Conservation (phyloP, 208 protist species). For the Trichomonas gallinae region DNA sequence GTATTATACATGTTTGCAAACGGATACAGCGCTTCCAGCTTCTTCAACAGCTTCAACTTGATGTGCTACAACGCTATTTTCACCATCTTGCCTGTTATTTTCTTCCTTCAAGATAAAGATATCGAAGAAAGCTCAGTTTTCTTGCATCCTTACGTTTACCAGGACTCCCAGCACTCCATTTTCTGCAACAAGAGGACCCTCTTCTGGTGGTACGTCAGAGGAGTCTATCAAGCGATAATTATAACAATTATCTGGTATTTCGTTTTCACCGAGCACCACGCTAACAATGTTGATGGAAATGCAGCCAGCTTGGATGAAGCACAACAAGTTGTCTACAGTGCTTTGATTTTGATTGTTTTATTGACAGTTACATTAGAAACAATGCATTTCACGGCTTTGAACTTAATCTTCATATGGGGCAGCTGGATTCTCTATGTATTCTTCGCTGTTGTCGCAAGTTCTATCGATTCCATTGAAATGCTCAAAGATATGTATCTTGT, state of each 20-base stretch:
- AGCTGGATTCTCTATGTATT: background rate
- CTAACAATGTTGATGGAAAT: background rate
- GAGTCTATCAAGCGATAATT: background rate
- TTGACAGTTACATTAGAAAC: background rate
- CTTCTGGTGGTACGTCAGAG: background rate
- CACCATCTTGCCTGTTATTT: slow-evolving; percentile 17
- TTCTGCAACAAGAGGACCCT: background rate
- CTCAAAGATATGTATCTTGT: background rate
- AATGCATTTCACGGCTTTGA: background rate
- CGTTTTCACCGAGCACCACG: background rate
- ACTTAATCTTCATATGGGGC: slow-evolving; percentile 7
- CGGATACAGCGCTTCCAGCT: background rate
- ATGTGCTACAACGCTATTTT: slow-evolving; percentile 30
- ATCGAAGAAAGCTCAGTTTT: background rate
- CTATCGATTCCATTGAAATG: background rate
- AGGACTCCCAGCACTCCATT: background rate
- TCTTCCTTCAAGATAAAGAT: background rate
- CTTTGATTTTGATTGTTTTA: background rate
- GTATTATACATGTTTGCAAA: slow-evolving; percentile 22
- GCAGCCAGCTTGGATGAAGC: background rate
- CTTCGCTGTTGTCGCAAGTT: background rate
- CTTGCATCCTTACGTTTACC: background rate
- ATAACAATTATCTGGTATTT: background rate
- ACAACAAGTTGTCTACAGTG: background rate
- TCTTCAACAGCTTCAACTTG: slow-evolving; percentile 18